Base-by-base conservation (phyloP, 257 asterid species). In the Solanum piurae region DNA sequence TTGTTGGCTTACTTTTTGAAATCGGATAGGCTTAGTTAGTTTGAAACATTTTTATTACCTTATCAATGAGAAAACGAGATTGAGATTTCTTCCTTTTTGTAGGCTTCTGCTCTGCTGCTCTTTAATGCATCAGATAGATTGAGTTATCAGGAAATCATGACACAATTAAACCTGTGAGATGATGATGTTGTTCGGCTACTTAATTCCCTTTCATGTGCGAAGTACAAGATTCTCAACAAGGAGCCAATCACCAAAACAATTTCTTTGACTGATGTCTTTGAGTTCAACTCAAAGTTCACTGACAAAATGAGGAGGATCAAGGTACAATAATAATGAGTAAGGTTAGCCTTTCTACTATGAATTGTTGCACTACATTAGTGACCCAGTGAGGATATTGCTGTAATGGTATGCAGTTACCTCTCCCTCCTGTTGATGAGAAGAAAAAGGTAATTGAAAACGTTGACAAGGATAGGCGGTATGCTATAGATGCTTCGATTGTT, bases 361-460 rank as follows among this genome's bases (percentile, higher is more conserved):
- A 34, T 80, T 46, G 7, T 44, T 80, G 68, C 38, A 13, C 84
- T 42, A 27, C 18, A 31, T 46, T 80, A 80, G 42, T 80, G 68
- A 80, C 23, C 34, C 85, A 10, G 66, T 80, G 40, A 27, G 85
- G 64, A 27, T 84, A 21, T 55, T 60, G 18, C 14, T 87, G 25
- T 37, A 29, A 29, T 89, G 73, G 68, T 88, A 89, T 89, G 86
- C 92, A 97, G 99, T 93, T 97, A 46, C 99, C 99, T 71, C 95
- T 97, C n/a, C 98, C 99, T 52, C 99, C 99, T 0, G 99, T 96
- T 88, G 99, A 97, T 84, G 99, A 96, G 94, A 96, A 94, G 91
- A 97, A 96, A 92, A 97, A 95, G 90, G 98, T 97, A 13, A 94
- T 97, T 33, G 99, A 97, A 93, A 98, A 97, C 89, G 99, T 97